Evolutionary conservation across 2,329 filamentous ascomycete genomes (phyloP).

Genomic region (Venturia oleaginea): DNA sequence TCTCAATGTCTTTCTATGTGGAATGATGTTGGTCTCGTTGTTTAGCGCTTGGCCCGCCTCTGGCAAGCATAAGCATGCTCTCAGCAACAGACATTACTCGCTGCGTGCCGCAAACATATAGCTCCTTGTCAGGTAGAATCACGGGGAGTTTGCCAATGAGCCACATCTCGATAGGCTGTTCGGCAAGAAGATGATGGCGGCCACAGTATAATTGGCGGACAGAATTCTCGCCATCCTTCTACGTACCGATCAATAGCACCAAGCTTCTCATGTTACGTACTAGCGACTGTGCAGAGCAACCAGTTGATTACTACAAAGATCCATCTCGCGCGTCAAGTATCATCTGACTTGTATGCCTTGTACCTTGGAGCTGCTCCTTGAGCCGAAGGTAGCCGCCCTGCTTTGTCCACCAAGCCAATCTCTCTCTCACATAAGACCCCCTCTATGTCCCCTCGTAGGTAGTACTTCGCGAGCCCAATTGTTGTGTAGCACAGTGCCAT

Average conservation of each 20-base stretch:
- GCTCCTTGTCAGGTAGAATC: neutral
- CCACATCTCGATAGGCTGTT: neutral
- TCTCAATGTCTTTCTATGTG: neutral
- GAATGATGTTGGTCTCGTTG: too few species aligned
- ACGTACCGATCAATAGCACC: too few species aligned
- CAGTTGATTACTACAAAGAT: neutral
- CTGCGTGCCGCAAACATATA: neutral
- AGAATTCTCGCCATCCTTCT: too few species aligned
- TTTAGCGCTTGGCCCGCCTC: neutral
- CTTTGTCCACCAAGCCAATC: neutral
- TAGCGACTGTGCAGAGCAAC: too few species aligned
- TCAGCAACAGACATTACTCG: neutral
- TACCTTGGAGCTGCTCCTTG: too few species aligned
- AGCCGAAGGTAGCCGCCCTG: neutral
- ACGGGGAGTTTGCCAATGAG: neutral
- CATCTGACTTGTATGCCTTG: neutral
- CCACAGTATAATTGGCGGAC: too few species aligned
- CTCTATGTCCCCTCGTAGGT: neutral
- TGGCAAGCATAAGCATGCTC: neutral
- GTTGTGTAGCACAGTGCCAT: neutral
- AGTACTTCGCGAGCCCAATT: neutral
- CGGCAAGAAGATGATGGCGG: neutral
- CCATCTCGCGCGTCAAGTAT: neutral
- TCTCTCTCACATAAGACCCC: neutral
- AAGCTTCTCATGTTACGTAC: too few species aligned